Conservation (phyloP, 2,329 filamentous ascomycete genomes). For the Trichoderma koningiopsis region DNA sequence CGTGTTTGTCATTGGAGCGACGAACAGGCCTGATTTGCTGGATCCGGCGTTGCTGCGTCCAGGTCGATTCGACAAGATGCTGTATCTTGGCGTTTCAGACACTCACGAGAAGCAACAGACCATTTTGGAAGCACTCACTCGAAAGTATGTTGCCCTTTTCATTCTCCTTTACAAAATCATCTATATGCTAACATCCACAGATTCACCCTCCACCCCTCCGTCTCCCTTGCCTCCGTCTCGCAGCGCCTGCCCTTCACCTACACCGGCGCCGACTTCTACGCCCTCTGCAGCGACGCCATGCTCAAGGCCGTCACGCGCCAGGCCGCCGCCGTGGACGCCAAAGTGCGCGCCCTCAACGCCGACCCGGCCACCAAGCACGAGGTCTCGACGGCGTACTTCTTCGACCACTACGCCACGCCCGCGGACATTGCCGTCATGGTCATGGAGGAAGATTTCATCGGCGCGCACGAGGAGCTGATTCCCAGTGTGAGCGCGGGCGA, state of each 20-base stretch:
- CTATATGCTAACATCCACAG: conserved; percentile 44
- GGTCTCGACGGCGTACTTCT: conserved; percentile 90
- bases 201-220: conserved; percentile 78
- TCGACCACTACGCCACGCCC: conserved; percentile 83
- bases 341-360: conserved; percentile 71
- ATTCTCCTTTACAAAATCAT: neutral
- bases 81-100: conserved; percentile 94
- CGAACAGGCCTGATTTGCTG: conserved; percentile 89
- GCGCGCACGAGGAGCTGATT: conserved; percentile 82
- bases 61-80: conserved; percentile 96
- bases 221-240: conserved; percentile 76
- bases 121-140: conserved; percentile 89
- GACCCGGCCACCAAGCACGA: conserved; percentile 41
- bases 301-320: conserved; percentile 95
- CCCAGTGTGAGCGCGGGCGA: conserved; percentile 92
- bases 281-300: conserved; percentile 97
- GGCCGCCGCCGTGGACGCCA: conserved; percentile 78
- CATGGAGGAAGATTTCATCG: conserved; percentile 82
- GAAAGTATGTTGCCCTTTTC: conserved; percentile 66
- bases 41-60: conserved; percentile 88
- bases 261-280: conserved; percentile 96
- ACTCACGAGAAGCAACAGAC: conserved; percentile 95
- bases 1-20: conserved; percentile 96
- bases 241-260: conserved; percentile 88
- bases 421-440: conserved; percentile 88